Evolutionary conservation across 2,329 filamentous ascomycete genomes (phyloP).

Genomic region (Chalaropsis ovoidea): DNA sequence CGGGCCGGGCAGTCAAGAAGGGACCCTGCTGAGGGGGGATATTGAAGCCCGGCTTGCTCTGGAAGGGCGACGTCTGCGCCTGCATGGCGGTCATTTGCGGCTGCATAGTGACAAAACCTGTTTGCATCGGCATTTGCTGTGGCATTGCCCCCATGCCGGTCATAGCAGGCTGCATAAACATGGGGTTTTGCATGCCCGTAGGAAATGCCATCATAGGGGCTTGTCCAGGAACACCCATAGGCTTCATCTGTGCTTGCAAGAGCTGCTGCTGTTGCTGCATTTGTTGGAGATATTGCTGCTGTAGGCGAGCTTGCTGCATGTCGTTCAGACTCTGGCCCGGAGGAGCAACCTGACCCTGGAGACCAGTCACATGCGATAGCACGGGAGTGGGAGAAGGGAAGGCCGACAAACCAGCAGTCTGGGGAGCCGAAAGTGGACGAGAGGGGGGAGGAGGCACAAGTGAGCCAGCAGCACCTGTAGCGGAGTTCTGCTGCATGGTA

Average conservation of each 20-base stretch:
- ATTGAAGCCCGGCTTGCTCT: conserved; percentile 28
- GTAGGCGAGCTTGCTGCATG: conserved; percentile 54
- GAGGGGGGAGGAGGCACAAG: conserved; percentile 61
- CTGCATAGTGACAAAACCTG: conserved; percentile 42
- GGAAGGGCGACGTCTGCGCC: conserved; percentile 33
- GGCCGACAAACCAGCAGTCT: conserved; percentile 61
- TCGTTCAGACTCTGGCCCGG: conserved; percentile 69
- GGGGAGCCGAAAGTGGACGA: conserved; percentile 77
- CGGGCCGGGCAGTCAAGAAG: conserved; percentile 20
- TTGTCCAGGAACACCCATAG: conserved; percentile 30
- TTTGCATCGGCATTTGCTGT: conserved; percentile 34
- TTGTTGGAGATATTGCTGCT: conserved; percentile 48
- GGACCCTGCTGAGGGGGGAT: conserved; percentile 24
- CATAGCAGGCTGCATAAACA: conserved; percentile 42
- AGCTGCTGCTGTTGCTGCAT: conserved; percentile 36
- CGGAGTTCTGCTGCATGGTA: conserved; percentile 28
- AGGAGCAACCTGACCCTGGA: conserved; percentile 55
- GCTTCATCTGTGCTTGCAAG: conserved; percentile 35
- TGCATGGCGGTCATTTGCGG: conserved; percentile 55
- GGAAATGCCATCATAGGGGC: conserved; percentile 34
- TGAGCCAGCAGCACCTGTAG: conserved; percentile 37
- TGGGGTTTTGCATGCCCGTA: conserved; percentile 31
- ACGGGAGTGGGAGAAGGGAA: conserved; percentile 61
- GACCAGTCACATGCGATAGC: conserved; percentile 75
- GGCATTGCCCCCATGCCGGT: conserved; percentile 34